These are phyloP conservation scores for Taphrina wiesneri DNA, from an alignment of 1,139 yeast genomes.

Conservation along the genomic window DNA sequence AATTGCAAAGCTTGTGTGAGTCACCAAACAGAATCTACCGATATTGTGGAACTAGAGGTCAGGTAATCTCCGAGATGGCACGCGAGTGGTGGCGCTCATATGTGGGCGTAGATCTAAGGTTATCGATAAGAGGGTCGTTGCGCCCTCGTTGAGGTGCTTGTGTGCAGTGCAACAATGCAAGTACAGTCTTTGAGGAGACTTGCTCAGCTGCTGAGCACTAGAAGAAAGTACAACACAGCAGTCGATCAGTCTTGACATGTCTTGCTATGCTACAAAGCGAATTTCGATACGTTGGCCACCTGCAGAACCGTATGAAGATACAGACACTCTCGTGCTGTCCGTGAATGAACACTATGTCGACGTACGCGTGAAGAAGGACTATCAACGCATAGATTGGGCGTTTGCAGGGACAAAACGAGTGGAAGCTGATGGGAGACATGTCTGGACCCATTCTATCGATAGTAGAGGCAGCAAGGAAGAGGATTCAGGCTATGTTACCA, in stretches of 20 bases:
- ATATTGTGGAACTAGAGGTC: no score
- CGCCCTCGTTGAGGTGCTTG: no score
- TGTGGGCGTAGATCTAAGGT: not conserved
- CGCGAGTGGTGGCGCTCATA: not conserved
- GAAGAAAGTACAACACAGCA: no score
- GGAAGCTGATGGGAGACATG: not conserved
- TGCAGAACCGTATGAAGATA: constrained; percentile 16
- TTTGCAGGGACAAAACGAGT: constrained; percentile 7
- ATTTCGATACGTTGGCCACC: constrained; percentile 12
- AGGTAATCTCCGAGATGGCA: not conserved
- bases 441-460: constrained; percentile 9
- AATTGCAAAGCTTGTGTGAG: no score
- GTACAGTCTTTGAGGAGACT: no score
- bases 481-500: not conserved
- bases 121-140: constrained; percentile 1
- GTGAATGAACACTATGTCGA: constrained; percentile 10
- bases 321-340: constrained; percentile 15
- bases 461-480: not conserved
- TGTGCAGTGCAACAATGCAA: no score
- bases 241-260: no score
- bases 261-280: constrained; percentile 7
- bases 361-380: constrained; percentile 7
- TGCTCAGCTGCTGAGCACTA: no score
- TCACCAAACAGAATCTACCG: no score
- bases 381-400: constrained; percentile 7